Evolutionary conservation across 331 rosid species (phyloP), one percentile per base, ranked within the genome.

Genomic region (Rhamnella rubrinervis): DNA sequence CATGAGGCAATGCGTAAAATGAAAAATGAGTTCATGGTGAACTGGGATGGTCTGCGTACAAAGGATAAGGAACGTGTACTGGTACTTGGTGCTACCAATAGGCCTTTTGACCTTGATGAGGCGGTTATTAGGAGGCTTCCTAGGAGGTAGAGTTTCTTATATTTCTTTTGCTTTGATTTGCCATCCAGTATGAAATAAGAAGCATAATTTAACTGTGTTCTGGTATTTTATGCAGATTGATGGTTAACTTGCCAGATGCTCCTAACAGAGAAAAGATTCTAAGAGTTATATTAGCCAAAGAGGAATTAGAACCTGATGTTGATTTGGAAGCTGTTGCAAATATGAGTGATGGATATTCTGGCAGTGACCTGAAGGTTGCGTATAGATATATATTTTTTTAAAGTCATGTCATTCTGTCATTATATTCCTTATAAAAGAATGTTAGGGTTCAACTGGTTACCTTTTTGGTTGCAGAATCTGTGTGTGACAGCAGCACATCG

Each of bases 71-170:
- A 93, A 66, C 93, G 98, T 26, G 88, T 93, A 57, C 88, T 93
- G 52, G 98, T 93, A 79, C 98, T 93, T 68, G 98, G 90, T 65
- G 98, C 97, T 39, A 93, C 98, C 52, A 93, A 93, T 74, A 85
- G 98, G 78, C 98, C 98, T 21, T 90, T 88, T 87, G 98, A 93
- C 84, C 96, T 93, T 61, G 98, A 93, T 12, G 98, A 93, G 85
- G 98, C 98, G 55, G 98, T 93, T 76, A 90, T 93, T 72, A 82
- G 98, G 87, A 93, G 98, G 86, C 96, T 93, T 74, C 97, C 98
- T 0, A 85, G 98, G 64, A 88, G 98, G 98, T 93, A 78, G 76
- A 58, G 35, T 59, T 39, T 16, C 6, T 26, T 35, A 55, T 69
- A 50, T 72, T 65, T 78, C 19, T 65, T 55, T 44, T 11, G 13